Evolutionary conservation across 805 yeast genomes (phyloP).

Genomic region (Ogataea kodamae): DNA sequence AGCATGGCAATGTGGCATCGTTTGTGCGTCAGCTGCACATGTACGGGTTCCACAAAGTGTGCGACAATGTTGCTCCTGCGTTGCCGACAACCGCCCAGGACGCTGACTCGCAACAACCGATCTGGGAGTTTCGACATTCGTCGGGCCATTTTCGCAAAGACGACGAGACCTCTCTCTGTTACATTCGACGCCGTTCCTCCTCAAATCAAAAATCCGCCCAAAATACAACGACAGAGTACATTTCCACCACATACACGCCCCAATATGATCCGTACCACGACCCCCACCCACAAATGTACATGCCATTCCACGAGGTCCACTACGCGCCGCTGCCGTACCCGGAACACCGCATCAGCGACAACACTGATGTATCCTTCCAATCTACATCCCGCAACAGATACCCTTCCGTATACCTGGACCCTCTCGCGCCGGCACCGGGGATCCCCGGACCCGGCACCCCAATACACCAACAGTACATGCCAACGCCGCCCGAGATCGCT

Average conservation of each 20-base stretch:
- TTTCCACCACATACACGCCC: constrained; percentile 4
- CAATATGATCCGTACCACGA: constrained; percentile 15
- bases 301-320: constrained; percentile 17
- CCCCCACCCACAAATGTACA: constrained; percentile 19
- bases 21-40: constrained; percentile 93
- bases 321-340: constrained; percentile 9
- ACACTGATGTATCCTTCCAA: constrained; percentile 26
- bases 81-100: constrained; percentile 11
- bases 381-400: constrained; percentile 37
- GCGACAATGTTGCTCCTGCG: constrained; percentile 36
- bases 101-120: constrained; percentile 26
- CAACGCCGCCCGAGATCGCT: constrained; percentile 5
- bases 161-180: constrained; percentile 42
- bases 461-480: constrained; percentile 7
- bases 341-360: constrained; percentile 20
- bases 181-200: constrained; percentile 47
- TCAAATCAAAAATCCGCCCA: constrained; percentile 26
- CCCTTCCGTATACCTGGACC: constrained; percentile 49
- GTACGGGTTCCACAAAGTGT: constrained; percentile 91
- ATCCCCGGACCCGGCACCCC: constrained; percentile 5
- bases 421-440: constrained; percentile 46
- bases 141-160: constrained; percentile 48
- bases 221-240: constrained; percentile 10
- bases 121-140: constrained; percentile 58
- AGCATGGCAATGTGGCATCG: constrained; percentile 90